phyloP scores from a whole-genome alignment of 169 alveolate genomes.

The Plasmodium gaboni region DNA sequence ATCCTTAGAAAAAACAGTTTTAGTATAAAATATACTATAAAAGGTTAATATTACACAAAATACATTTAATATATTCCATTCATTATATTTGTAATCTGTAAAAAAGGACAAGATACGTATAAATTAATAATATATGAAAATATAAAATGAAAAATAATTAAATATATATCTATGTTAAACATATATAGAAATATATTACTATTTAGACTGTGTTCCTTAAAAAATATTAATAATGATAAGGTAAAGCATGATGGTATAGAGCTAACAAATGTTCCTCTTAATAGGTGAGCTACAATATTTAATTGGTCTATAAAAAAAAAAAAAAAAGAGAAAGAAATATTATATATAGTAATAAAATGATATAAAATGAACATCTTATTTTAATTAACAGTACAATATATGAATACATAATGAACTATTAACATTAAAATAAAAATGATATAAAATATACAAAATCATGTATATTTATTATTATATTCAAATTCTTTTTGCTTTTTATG shows the following conservation, averaged over 20 bases:
- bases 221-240: conserved; percentile 61
- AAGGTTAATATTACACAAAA: conserved; percentile 64
- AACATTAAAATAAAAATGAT: neutral
- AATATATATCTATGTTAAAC: conserved; percentile 7
- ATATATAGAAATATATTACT: conserved; percentile 19
- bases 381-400: neutral
- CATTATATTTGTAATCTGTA: conserved; percentile 62
- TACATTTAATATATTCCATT: conserved; percentile 65
- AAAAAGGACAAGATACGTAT: neutral
- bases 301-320: conserved; percentile 53
- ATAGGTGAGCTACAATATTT: conserved; percentile 68
- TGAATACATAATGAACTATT: neutral
- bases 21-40: conserved; percentile 66
- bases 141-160: conserved; percentile 4
- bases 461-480: conserved; percentile 1
- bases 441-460: neutral
- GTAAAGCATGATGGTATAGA: conserved; percentile 72
- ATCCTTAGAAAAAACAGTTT: conserved; percentile 69
- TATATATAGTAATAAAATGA: conserved; percentile 1
- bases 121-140: conserved; percentile 4
- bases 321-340: neutral
- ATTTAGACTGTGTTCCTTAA: conserved; percentile 65
- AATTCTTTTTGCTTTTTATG: conserved; percentile 25
- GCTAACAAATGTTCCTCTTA: conserved; percentile 77
- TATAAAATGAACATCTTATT: conserved; percentile 11